These are phyloP conservation scores for Phytopythium chamaehyphon DNA, from an alignment of 352 stramenopile species.

Conservation along the genomic window DNA sequence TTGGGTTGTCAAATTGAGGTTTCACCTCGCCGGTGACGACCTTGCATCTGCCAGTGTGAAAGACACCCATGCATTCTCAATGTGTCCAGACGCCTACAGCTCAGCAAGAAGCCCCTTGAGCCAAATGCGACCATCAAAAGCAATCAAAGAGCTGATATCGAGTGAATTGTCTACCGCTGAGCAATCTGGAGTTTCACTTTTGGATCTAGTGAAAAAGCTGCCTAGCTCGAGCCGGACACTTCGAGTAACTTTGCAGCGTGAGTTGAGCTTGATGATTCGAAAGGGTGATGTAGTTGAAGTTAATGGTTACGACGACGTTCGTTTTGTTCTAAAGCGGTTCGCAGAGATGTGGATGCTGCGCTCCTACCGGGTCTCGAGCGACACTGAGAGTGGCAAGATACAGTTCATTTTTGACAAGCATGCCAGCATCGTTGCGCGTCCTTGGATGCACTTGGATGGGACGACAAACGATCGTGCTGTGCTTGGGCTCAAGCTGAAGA, in stretches of 20 bases:
- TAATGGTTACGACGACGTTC: constrained; percentile 50
- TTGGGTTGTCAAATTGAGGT: constrained; percentile 61
- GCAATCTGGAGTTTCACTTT: constrained; percentile 15
- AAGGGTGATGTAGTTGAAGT: constrained; percentile 48
- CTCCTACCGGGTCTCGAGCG: constrained; percentile 44
- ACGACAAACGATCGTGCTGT: constrained; percentile 46
- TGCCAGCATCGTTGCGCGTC: constrained; percentile 43
- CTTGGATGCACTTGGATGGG: constrained; percentile 77
- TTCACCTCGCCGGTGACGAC: constrained; percentile 15
- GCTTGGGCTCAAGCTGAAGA: constrained; percentile 66
- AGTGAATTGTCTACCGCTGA: constrained; percentile 14
- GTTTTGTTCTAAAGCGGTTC: constrained; percentile 45
- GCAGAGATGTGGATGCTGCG: constrained; percentile 56
- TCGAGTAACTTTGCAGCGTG: constrained; percentile 18
- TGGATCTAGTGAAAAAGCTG: constrained; percentile 15
- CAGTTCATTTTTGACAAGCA: constrained; percentile 72
- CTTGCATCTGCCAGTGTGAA: constrained; percentile 12
- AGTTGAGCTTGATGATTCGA: constrained; percentile 31
- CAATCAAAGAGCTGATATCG: constrained; percentile 13
- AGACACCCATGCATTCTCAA: constrained; percentile 42
- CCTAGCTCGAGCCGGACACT: constrained; percentile 2
- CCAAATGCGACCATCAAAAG: neutral
- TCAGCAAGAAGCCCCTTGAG: neutral
- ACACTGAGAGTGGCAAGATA: constrained; percentile 50
- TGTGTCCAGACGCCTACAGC: constrained; percentile 4